Base-by-base conservation (phyloP, 2,329 filamentous ascomycete species). In the Eutypella sp. region DNA sequence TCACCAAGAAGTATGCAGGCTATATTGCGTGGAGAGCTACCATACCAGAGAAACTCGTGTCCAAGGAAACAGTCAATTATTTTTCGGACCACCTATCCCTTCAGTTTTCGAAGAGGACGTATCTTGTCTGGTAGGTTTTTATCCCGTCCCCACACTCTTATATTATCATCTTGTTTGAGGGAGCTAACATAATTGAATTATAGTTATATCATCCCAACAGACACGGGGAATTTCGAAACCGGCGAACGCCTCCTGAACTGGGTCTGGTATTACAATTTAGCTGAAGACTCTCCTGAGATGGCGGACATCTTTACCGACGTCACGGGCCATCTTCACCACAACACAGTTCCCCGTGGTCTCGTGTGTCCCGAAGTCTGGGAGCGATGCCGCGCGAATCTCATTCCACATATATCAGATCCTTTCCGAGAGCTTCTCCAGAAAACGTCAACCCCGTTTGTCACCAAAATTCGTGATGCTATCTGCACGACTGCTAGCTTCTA, bases 191-290 rank as follows among this genome's bases (percentile, higher is more conserved):
- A 11, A 22, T 20, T 20, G 9, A 38, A 23, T 3, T 4, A 38
- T 20, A 58, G 56, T 13, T 74, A 74, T 49, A 55, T 68, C 5
- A 72, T 76, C n/a, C 72, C 72, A 1, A 67, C 68, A 1, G 57
- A 64, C 13, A 56, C 68, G 23, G 71, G 71, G 2, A 61, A 59
- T 1, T 58, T 70, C 5, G 56, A 61, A 25, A 55, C 60, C 0
- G 69, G 67, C 4, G 54, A 69, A 20, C 65, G 70, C 10, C 63
- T 72, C 3, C 61, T 75, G 50, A 75, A 75, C 47, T 74, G 65
- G 49, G 68, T 75, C 1, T 74, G 70, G 63, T 76, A 75, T 57
- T 64, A 58, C 43, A 71, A 73, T 50, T 61, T 68, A 22, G 49
- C 58, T 1, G 63, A 70, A n/a, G 61, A 56, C 6, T 67, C 67